Evolutionary conservation across 495 filamentous ascomycete genomes (phyloP).

Genomic region (Neohortaea acidophila): DNA sequence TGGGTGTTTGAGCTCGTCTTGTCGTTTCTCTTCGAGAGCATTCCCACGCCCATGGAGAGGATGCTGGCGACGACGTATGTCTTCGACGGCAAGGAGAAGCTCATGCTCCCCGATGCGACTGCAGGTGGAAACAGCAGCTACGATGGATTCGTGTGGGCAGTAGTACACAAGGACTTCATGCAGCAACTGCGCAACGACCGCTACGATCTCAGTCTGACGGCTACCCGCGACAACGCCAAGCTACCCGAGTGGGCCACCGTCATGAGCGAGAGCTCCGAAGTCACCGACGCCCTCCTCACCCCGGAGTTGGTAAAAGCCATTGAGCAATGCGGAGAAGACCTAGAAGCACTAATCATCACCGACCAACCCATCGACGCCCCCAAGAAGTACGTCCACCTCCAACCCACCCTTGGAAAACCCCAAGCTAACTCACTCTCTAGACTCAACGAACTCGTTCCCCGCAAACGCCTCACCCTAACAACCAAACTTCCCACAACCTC

Average conservation of each 20-base stretch:
- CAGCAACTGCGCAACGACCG: slow-evolving; percentile 75
- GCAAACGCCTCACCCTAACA: slow-evolving; percentile 72
- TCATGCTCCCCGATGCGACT: slow-evolving; percentile 41
- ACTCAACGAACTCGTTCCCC: slow-evolving; percentile 67
- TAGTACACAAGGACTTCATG: slow-evolving; percentile 94
- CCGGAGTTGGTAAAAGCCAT: slow-evolving; percentile 71
- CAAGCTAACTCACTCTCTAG: slow-evolving; percentile 29
- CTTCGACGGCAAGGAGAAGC: slow-evolving; percentile 82
- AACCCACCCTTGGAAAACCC: not conserved
- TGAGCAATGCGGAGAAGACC: slow-evolving; percentile 58
- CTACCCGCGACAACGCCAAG: slow-evolving; percentile 78
- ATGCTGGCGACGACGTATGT: slow-evolving; percentile 62
- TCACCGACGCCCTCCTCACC: slow-evolving; percentile 76
- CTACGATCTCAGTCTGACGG: slow-evolving; percentile 85
- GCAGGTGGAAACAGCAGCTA: slow-evolving; percentile 49
- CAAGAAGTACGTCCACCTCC: slow-evolving; percentile 45
- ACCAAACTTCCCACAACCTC: slow-evolving; percentile 36
- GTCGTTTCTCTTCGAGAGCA: slow-evolving; percentile 66
- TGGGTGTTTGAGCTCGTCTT: slow-evolving; percentile 50
- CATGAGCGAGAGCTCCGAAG: slow-evolving; percentile 91
- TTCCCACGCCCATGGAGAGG: slow-evolving; percentile 48
- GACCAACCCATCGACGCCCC: slow-evolving; percentile 90
- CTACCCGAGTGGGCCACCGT: slow-evolving; percentile 85
- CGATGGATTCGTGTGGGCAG: slow-evolving; percentile 85
- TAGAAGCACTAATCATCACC: slow-evolving; percentile 78